Evolutionary conservation across 2,329 filamentous ascomycete species (phyloP).

Genomic region (Lasiodiplodia sp.): DNA sequence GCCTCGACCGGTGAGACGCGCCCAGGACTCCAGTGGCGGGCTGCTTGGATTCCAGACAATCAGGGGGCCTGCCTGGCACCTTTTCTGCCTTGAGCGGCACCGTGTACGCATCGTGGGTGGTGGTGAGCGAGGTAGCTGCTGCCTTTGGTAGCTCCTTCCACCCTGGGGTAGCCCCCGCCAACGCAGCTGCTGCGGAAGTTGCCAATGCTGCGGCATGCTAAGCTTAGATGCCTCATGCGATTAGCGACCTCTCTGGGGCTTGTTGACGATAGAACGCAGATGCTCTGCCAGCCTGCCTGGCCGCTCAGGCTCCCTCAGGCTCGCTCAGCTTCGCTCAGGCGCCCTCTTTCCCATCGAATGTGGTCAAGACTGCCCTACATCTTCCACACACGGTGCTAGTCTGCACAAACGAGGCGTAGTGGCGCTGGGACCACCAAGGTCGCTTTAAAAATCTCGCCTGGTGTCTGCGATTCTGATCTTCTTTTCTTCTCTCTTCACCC

Average conservation of each 20-base stretch:
- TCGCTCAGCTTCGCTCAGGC: background rate
- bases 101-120: background rate
- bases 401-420: background rate
- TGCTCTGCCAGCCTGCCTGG: background rate
- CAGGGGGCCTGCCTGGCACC: background rate
- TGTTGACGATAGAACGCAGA: background rate
- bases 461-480: background rate
- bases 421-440: background rate
- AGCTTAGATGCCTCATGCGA: background rate
- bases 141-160: background rate
- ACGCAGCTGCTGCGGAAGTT: background rate
- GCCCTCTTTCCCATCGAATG: background rate
- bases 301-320: background rate
- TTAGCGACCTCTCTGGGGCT: background rate
- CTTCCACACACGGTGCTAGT: background rate
- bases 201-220: background rate
- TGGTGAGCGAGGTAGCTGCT: background rate
- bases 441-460: background rate
- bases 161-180: background rate
- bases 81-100: background rate
- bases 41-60: background rate
- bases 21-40: background rate
- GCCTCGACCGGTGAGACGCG: background rate
- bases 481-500: background rate
- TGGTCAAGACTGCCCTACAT: background rate